Percentiles rank a stretch among this genome's conserved stretches.
Conservation (phyloP, 768 basidiomycete species). For the Lentinula edodes region DNA sequence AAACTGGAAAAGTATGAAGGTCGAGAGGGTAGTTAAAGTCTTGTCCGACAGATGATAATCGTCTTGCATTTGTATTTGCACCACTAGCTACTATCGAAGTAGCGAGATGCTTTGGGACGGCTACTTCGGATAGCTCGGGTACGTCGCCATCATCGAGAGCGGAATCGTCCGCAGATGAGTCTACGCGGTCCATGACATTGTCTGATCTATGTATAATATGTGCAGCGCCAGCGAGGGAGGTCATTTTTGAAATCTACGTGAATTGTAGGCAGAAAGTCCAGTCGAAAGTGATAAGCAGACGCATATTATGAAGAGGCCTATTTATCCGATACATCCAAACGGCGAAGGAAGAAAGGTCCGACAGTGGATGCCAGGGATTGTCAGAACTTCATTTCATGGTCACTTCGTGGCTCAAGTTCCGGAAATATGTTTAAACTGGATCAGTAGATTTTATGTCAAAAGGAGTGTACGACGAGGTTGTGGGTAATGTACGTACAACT, state of each 20-base stretch:
- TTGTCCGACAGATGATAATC: neutral
- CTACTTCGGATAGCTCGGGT: neutral
- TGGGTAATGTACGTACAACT: neutral
- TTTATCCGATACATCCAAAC: neutral
- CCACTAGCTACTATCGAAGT: neutral
- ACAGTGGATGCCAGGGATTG: neutral
- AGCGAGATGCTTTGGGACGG: neutral
- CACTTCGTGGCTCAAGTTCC: neutral
- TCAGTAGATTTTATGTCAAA: neutral
- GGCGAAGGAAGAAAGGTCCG: neutral
- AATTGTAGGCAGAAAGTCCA: neutral
- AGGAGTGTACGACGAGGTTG: neutral
- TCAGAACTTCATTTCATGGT: neutral
- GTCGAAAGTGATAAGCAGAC: neutral
- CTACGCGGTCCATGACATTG: neutral
- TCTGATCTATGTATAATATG: neutral
- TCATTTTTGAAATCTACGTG: neutral
- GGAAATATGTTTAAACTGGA: neutral
- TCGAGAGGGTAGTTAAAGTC: neutral
- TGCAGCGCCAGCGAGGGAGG: neutral
- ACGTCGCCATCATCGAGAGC: neutral
- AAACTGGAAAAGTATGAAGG: neutral
- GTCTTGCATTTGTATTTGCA: neutral
- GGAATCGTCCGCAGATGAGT: neutral
- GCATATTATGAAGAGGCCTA: neutral